A percentile compares a stretch with the other conserved stretches of the same genome.
These are phyloP conservation scores for Phialemonium atrogriseum DNA, from an alignment of 2,329 filamentous ascomycete genomes.

Conservation along the genomic window DNA sequence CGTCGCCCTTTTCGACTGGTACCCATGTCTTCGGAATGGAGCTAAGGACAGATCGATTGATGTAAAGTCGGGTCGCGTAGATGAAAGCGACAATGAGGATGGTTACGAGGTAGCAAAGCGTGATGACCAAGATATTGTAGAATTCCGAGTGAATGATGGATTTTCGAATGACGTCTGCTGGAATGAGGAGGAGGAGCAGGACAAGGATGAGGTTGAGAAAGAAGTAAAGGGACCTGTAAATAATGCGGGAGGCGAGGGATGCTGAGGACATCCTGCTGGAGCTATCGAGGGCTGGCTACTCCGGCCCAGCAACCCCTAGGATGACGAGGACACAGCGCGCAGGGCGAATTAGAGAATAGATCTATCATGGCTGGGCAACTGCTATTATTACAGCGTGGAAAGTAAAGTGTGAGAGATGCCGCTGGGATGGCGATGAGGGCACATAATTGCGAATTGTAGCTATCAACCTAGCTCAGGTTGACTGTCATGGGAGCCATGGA, in stretches of 20 bases:
- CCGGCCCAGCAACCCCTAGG: no score
- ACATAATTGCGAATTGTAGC: no score
- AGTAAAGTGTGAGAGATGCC: no score
- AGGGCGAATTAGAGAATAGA: no score
- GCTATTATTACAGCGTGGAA: no score
- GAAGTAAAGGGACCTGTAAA: constrained; percentile 73
- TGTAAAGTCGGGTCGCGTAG: constrained; percentile 78
- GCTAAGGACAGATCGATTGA: constrained; percentile 69
- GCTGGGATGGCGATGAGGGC: no score
- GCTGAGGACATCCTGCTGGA: constrained; percentile 28
- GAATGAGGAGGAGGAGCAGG: constrained; percentile 68
- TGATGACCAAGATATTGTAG: constrained; percentile 78
- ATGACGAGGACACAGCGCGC: no score
- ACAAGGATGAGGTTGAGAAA: constrained; percentile 66
- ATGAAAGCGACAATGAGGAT: constrained; percentile 63
- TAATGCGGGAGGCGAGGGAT: constrained; percentile 62
- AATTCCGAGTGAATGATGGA: constrained; percentile 57
- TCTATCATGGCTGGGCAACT: no score
- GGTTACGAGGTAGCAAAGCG: constrained; percentile 66
- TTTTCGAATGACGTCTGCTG: constrained; percentile 73
- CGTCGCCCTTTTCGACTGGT: constrained; percentile 77
- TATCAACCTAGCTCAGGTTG: no score
- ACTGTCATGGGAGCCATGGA: no score
- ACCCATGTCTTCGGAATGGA: constrained; percentile 83
- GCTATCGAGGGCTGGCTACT: constrained; percentile 7